Evolutionary conservation across 1,139 yeast genomes (phyloP).

Genomic region (Debaryomyces fabryi): DNA sequence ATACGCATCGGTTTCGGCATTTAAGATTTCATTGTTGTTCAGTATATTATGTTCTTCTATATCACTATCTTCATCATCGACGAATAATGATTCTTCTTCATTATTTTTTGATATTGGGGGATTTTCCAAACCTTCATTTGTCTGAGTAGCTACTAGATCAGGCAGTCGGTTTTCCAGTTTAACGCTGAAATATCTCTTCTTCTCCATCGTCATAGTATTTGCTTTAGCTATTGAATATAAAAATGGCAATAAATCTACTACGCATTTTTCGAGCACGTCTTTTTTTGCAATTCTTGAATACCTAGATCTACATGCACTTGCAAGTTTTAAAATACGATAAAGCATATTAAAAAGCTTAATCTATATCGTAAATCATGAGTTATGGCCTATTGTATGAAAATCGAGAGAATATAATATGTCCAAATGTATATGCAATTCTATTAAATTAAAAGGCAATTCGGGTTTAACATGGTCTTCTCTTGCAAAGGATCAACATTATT

Average conservation of each 20-base stretch:
- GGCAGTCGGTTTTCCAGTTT: not conserved
- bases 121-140: not conserved
- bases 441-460: constrained; percentile 30
- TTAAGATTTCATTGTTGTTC: not conserved
- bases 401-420: not conserved
- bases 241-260: not conserved
- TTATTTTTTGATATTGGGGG: not conserved
- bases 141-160: not conserved
- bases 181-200: constrained; percentile 11
- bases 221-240: not conserved
- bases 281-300: not conserved
- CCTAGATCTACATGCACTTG: not conserved
- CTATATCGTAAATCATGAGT: not conserved
- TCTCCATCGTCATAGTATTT: not conserved
- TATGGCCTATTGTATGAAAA: not conserved
- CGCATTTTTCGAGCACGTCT: not conserved
- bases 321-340: not conserved
- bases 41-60: constrained; percentile 4
- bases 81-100: constrained; percentile 19
- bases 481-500: constrained; percentile 27
- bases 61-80: constrained; percentile 19
- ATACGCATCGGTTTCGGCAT: not conserved
- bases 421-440: not conserved
- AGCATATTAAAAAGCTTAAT: not conserved
- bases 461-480: constrained; percentile 29